Percentiles rank a stretch among this genome's conserved stretches.
These are phyloP conservation scores for Rhodotorula babjevae DNA, from an alignment of 768 basidiomycete genomes.

Conservation along the genomic window DNA sequence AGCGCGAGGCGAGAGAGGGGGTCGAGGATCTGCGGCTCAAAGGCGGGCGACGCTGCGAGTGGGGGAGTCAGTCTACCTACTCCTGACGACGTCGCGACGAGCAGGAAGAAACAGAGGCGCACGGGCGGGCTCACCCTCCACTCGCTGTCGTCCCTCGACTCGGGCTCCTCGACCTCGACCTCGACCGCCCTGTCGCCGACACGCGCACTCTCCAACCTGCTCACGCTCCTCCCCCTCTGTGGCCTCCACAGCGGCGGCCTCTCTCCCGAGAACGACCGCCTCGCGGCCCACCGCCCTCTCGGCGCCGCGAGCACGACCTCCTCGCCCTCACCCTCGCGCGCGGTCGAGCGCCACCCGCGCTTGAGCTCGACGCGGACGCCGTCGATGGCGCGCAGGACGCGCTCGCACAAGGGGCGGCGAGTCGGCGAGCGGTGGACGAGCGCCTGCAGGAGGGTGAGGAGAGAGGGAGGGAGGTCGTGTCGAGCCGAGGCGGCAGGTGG, in stretches of 20 bases:
- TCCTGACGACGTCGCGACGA: no score
- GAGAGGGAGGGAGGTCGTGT: slow-evolving; percentile 25
- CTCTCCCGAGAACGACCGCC: not conserved
- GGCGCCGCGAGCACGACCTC: no score
- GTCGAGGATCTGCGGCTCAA: not conserved
- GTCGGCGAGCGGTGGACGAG: slow-evolving; percentile 23
- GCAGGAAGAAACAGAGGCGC: no score
- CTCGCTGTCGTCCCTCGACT: not conserved
- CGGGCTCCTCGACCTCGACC: not conserved
- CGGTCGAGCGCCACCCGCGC: no score
- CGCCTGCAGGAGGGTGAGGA: slow-evolving; percentile 17
- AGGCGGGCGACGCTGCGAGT: not conserved
- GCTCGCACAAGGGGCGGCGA: slow-evolving; percentile 21
- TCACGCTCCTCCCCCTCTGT: not conserved
- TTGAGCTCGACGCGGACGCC: slow-evolving; percentile 1
- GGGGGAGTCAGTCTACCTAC: no score
- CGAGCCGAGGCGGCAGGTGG: slow-evolving; percentile 2
- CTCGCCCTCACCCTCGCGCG: not conserved
- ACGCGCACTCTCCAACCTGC: not conserved
- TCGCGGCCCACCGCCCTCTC: not conserved
- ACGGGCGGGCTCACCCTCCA: not conserved
- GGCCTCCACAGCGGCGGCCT: not conserved
- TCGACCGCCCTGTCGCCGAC: not conserved
- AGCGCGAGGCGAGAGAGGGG: not conserved
- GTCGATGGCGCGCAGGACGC: not conserved